These are phyloP conservation scores for Grifola frondosa DNA, from an alignment of 1,284 basidiomycete genomes.

Conservation along the genomic window DNA sequence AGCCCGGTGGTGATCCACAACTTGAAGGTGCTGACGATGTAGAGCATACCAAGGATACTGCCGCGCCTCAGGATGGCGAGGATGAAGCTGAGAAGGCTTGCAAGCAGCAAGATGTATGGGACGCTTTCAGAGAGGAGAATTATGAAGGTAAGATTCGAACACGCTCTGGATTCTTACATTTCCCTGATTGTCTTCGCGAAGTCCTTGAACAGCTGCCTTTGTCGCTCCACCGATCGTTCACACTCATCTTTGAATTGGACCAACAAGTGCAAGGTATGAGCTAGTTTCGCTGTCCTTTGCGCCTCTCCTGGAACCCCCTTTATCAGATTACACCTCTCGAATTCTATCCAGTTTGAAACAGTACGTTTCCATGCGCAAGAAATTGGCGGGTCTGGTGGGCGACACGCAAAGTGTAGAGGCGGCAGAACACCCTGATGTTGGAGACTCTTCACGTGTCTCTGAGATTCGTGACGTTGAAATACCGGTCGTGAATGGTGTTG, in stretches of 20 bases:
- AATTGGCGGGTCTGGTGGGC: constrained; percentile 7
- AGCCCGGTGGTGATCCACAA: too few relatives aligned
- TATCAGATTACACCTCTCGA: constrained; percentile 1
- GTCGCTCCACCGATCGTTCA: constrained; percentile 78
- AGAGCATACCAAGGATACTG: too few relatives aligned
- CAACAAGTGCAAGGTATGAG: constrained; percentile 67
- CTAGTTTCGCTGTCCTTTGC: constrained; percentile 1
- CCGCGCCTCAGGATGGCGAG: constrained; percentile 8
- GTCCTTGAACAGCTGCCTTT: constrained; percentile 87
- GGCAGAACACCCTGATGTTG: too few relatives aligned
- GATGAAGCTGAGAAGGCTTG: constrained; percentile 32
- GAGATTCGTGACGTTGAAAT: too few relatives aligned
- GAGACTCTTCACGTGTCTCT: too few relatives aligned
- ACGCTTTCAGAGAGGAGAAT: constrained; percentile 75
- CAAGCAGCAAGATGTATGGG: constrained; percentile 70
- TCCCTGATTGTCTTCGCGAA: constrained; percentile 27
- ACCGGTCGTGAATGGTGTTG: too few relatives aligned
- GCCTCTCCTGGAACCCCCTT: background rate
- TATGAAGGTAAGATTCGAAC: constrained; percentile 57
- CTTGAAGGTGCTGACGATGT: too few relatives aligned
- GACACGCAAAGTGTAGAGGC: background rate
- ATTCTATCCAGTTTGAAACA: constrained; percentile 7
- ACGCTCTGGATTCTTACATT: background rate
- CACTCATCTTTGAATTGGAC: constrained; percentile 81
- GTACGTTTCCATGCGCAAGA: constrained; percentile 26